Evolutionary conservation across 2,329 filamentous ascomycete species (phyloP).

Genomic region (Nigrospora osmanthi): DNA sequence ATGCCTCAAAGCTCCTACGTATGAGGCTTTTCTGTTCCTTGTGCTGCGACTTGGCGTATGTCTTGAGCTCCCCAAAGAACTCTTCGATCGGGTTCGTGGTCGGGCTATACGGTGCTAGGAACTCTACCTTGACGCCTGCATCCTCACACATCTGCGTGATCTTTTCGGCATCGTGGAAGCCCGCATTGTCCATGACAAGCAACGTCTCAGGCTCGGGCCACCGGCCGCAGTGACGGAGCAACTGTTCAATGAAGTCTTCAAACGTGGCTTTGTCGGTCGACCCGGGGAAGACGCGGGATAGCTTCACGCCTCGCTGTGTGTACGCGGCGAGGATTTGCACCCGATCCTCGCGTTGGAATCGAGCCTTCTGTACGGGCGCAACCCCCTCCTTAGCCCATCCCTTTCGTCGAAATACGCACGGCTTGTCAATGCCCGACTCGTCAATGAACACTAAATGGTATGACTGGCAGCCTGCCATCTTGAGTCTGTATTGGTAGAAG

Average conservation of each 20-base stretch:
- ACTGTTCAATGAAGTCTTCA: constrained; percentile 1
- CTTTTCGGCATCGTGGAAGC: neutral
- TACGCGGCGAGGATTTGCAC: constrained; percentile 2
- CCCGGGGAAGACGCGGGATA: neutral
- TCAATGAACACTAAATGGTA: constrained; percentile 3
- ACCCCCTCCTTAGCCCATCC: neutral
- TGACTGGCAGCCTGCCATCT: constrained; percentile 1
- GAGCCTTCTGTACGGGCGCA: constrained; percentile 2
- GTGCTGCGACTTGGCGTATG: constrained; percentile 1
- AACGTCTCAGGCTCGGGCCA: constrained; percentile 1
- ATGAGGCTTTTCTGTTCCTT: too few relatives aligned
- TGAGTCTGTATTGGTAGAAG: constrained; percentile 5
- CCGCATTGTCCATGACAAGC: neutral
- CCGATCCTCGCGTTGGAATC: neutral
- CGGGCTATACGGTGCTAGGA: constrained; percentile 1
- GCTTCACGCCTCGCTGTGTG: constrained; percentile 1
- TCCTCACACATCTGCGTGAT: neutral
- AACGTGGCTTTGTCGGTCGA: neutral
- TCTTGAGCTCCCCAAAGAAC: constrained; percentile 4
- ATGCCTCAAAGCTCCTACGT: neutral
- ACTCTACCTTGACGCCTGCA: neutral
- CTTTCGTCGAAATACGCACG: constrained; percentile 2
- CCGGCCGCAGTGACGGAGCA: neutral
- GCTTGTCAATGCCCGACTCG: constrained; percentile 1
- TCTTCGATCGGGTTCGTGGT: constrained; percentile 1